Percentiles rank a stretch among this genome's conserved stretches.
Conservation (phyloP, 2,329 filamentous ascomycete species). For the Penicillium sp. region DNA sequence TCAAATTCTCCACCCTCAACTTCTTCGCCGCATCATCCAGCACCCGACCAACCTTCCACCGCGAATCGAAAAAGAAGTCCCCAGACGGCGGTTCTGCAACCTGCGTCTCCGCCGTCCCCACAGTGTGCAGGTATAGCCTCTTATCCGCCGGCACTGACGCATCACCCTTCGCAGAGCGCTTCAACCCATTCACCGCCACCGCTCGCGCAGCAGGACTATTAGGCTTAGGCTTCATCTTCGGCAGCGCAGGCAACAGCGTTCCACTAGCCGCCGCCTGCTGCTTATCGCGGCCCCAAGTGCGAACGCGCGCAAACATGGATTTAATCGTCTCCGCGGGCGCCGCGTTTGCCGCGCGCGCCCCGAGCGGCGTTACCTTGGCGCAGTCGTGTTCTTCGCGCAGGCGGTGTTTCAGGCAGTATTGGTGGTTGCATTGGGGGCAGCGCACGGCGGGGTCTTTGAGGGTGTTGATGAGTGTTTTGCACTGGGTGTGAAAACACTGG, state of each 20-base stretch:
- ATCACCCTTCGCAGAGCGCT: conserved; percentile 88
- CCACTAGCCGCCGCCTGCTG: conserved; percentile 65
- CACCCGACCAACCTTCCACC: conserved; percentile 83
- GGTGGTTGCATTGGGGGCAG: conserved; percentile 50
- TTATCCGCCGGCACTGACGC: conserved; percentile 77
- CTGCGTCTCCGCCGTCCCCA: conserved; percentile 84
- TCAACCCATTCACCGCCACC: conserved; percentile 73
- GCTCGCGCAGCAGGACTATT: conserved; percentile 61
- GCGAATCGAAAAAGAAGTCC: conserved; percentile 75
- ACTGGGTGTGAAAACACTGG: conserved; percentile 51
- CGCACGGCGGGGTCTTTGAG: conserved; percentile 52
- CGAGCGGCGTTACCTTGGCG: conserved; percentile 66
- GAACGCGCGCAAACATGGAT: conserved; percentile 74
- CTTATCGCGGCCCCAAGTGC: conserved; percentile 77
- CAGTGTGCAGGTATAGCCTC: conserved; percentile 85
- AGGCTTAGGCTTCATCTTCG: conserved; percentile 59
- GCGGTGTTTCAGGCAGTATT: conserved; percentile 55
- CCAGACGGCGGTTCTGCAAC: conserved; percentile 80
- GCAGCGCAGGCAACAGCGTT: conserved; percentile 51
- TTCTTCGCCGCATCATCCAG: conserved; percentile 47
- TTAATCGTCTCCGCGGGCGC: conserved; percentile 63
- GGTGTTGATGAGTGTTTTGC: conserved; percentile 57
- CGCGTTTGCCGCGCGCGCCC: conserved; percentile 48
- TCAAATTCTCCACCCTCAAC: conserved; percentile 48
- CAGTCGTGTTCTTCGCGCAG: conserved; percentile 76